phyloP scores from a whole-genome alignment of 306 rosid genomes.

The Boehmeria nivea region DNA sequence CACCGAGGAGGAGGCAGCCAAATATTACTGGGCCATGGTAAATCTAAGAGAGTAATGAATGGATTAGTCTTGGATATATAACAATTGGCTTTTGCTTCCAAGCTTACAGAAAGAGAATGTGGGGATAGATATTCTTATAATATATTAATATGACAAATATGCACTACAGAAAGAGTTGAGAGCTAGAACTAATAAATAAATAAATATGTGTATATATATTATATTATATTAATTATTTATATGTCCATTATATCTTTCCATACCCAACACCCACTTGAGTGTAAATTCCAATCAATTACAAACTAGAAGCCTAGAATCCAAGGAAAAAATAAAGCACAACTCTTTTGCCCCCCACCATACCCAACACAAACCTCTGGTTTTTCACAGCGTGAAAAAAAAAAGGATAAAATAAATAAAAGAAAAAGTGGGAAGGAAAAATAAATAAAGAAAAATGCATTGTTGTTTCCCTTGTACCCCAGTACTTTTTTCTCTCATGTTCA shows the following conservation, averaged over 20 bases:
- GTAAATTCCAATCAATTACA: conserved; percentile 31
- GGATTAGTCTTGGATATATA: conserved; percentile 31
- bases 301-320: conserved; percentile 68
- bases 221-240: too few relatives aligned
- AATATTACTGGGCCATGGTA: conserved; percentile 70
- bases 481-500: neutral
- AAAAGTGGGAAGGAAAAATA: neutral
- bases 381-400: conserved; percentile 32
- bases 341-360: conserved; percentile 58
- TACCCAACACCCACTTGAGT: conserved; percentile 56
- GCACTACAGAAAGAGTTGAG: neutral
- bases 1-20: conserved; percentile 46
- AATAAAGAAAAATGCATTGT: neutral
- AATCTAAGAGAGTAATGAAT: conserved; percentile 54
- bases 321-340: conserved; percentile 34
- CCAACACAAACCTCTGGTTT: conserved; percentile 40
- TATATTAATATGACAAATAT: too few relatives aligned
- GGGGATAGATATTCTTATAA: too few relatives aligned
- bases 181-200: neutral
- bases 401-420: neutral
- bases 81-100: conserved; percentile 43
- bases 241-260: conserved; percentile 16
- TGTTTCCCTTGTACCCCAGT: conserved; percentile 37
- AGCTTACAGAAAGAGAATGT: conserved; percentile 41
- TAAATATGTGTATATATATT: too few relatives aligned